Evolutionary conservation across 805 yeast species (phyloP).

Genomic region (Blastobotrys attinorum): DNA sequence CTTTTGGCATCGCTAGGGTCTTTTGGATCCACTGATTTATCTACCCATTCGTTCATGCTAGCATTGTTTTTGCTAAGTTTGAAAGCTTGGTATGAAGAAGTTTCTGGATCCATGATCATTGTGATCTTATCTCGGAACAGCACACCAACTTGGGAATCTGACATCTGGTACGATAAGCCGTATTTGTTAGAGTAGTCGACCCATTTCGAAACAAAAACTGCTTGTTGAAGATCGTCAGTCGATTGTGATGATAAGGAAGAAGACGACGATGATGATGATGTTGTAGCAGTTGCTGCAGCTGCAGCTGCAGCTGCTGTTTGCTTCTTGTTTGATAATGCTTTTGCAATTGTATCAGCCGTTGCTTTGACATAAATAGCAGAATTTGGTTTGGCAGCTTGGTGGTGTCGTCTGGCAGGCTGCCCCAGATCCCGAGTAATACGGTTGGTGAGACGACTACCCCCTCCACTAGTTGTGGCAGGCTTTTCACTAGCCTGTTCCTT

Average conservation of each 20-base stretch:
- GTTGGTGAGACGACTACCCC: background rate
- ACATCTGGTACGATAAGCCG: constrained; percentile 89
- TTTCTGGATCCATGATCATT: constrained; percentile 46
- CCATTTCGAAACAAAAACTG: constrained; percentile 79
- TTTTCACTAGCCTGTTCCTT: constrained; percentile 8
- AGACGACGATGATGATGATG: too few species aligned
- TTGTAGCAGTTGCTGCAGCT: too few species aligned
- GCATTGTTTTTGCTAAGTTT: background rate
- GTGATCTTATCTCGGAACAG: constrained; percentile 80
- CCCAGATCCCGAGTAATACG: background rate
- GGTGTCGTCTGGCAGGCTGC: background rate
- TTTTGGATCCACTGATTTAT: constrained; percentile 39
- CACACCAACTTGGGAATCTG: constrained; percentile 86
- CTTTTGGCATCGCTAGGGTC: constrained; percentile 30
- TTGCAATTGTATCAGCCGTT: background rate
- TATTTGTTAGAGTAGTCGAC: constrained; percentile 95
- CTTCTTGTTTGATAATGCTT: background rate
- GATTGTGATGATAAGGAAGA: too few species aligned
- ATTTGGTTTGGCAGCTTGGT: background rate
- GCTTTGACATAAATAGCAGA: background rate
- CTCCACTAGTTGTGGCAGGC: background rate
- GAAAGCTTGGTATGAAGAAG: constrained; percentile 27
- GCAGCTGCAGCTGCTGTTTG: too few species aligned
- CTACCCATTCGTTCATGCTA: background rate
- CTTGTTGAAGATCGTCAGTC: background rate